phyloP scores from a whole-genome alignment of 805 yeast species.

The Ogataea parapolymorpha region DNA sequence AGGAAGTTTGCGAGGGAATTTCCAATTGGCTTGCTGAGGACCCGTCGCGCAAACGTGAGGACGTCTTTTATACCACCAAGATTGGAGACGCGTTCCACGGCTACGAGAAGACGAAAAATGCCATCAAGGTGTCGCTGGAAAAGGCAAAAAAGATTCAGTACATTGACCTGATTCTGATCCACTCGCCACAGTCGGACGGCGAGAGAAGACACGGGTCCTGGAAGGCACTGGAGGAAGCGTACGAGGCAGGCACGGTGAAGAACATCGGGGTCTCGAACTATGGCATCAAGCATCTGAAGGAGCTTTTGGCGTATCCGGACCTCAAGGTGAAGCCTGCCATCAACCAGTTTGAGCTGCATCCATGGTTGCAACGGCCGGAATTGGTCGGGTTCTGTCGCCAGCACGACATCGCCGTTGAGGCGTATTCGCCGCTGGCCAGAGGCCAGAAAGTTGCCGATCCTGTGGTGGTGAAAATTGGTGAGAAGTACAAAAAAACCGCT shows the following conservation, averaged over 20 bases:
- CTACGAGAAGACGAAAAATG: conserved; percentile 38
- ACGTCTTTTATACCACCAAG: conserved; percentile 42
- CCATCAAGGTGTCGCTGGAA: conserved; percentile 41
- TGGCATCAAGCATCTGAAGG: conserved; percentile 55
- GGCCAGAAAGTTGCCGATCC: conserved; percentile 46
- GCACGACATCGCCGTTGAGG: conserved; percentile 51
- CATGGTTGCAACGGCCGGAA: conserved; percentile 45
- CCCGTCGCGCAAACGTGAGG: conserved; percentile 29
- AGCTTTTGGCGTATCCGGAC: conserved; percentile 45
- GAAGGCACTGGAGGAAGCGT: conserved; percentile 55
- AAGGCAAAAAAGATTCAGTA: conserved; percentile 43
- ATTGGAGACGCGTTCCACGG: conserved; percentile 29
- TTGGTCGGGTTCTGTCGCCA: conserved; percentile 42
- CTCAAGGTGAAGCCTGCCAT: conserved; percentile 43
- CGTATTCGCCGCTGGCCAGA: conserved; percentile 64
- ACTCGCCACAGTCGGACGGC: conserved; percentile 47
- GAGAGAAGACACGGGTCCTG: conserved; percentile 47
- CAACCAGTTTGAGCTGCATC: conserved; percentile 50
- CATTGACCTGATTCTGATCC: conserved; percentile 53
- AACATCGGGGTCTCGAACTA: conserved; percentile 68
- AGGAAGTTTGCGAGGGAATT: conserved; percentile 59
- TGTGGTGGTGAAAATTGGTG: conserved; percentile 40
- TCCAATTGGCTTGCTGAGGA: conserved; percentile 35
- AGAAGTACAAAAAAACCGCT: conserved; percentile 44
- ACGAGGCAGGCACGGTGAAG: conserved; percentile 45